Percentiles rank a stretch among this genome's conserved stretches.
Evolutionary conservation across 73 alveolate species (phyloP).

Genomic region (Symbiodinium pilosum): DNA sequence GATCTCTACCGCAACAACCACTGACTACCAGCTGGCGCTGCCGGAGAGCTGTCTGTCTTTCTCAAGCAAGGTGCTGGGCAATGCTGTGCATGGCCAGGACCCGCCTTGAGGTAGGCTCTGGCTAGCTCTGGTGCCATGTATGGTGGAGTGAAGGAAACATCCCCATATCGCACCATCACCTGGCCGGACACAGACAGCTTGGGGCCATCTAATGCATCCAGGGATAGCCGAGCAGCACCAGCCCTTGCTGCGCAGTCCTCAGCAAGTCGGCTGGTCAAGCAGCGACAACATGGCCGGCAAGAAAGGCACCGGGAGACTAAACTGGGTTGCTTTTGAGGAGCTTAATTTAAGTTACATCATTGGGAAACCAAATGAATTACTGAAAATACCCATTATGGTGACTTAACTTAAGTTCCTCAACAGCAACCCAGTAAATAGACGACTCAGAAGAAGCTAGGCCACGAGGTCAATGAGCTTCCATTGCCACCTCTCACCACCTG

Average conservation of each 20-base stretch:
- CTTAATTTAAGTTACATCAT: too few relatives aligned
- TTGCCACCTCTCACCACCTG: conserved; percentile 28
- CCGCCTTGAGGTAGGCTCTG: conserved; percentile 37
- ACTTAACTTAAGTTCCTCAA: too few relatives aligned
- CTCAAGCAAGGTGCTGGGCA: conserved; percentile 51
- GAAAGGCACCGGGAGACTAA: background rate
- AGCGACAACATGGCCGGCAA: background rate
- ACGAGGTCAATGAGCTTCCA: conserved; percentile 66
- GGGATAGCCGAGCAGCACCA: background rate
- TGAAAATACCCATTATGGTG: too few relatives aligned
- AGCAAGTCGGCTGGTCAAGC: background rate
- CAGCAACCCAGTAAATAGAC: too few relatives aligned
- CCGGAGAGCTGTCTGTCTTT: background rate
- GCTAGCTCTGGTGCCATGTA: conserved; percentile 90
- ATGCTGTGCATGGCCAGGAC: conserved; percentile 62
- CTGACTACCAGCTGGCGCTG: too few relatives aligned
- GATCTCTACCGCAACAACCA: background rate
- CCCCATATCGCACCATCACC: conserved; percentile 33
- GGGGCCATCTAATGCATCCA: background rate
- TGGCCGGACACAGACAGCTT: background rate
- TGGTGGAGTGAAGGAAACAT: conserved; percentile 44
- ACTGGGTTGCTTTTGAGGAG: background rate
- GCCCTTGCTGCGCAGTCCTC: conserved; percentile 3
- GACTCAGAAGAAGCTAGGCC: conserved; percentile 8
- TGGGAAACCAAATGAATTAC: too few relatives aligned